Evolutionary conservation across 2,329 filamentous ascomycete species (phyloP).

Genomic region (Huntiella decipiens): DNA sequence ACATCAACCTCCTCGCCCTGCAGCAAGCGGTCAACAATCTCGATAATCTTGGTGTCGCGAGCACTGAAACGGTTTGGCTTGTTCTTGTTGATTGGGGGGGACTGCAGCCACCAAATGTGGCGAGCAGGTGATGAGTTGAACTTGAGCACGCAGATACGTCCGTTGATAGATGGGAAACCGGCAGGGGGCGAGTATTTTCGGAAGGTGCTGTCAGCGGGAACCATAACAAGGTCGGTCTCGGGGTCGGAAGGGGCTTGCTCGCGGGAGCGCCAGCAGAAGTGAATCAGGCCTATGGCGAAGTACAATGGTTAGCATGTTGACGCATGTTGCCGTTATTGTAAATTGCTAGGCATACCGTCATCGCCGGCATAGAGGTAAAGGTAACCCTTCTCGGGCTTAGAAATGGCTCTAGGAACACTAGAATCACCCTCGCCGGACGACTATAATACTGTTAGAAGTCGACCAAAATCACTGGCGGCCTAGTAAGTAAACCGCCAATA

Average conservation of each 20-base stretch:
- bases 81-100: slow-evolving; percentile 49
- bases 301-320: slow-evolving; percentile 4
- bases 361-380: slow-evolving; percentile 71
- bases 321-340: no score
- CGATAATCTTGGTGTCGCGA: slow-evolving; percentile 69
- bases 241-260: slow-evolving; percentile 46
- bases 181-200: slow-evolving; percentile 50
- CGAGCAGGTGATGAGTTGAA: slow-evolving; percentile 83
- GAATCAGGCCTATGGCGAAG: slow-evolving; percentile 50
- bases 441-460: no score
- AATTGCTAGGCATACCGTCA: slow-evolving; percentile 41
- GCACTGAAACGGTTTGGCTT: slow-evolving; percentile 66
- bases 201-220: slow-evolving; percentile 77
- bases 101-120: slow-evolving; percentile 92
- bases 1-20: slow-evolving; percentile 82
- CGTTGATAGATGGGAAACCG: slow-evolving; percentile 50
- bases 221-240: slow-evolving; percentile 81
- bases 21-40: slow-evolving; percentile 67
- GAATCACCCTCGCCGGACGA: no score
- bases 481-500: no score
- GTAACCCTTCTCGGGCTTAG: slow-evolving; percentile 58
- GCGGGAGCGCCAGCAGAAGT: slow-evolving; percentile 93
- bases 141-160: slow-evolving; percentile 82
- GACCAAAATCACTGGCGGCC: no score
- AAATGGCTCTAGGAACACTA: slow-evolving; percentile 39